Conservation (phyloP, 2,329 filamentous ascomycete species). For the Xylaria multiplex region DNA sequence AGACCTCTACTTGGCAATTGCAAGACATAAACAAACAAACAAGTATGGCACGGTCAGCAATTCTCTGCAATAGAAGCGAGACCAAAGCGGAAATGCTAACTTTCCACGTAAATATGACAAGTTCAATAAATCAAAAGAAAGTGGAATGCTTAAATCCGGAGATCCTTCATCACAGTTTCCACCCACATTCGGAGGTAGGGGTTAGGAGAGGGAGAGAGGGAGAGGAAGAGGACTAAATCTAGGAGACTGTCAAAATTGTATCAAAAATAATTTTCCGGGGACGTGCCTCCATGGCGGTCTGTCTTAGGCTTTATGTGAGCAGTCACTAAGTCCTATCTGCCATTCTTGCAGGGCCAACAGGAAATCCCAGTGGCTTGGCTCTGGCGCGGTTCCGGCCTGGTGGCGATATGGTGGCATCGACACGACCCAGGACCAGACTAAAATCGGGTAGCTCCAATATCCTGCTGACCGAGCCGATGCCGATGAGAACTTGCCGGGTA, state of each 20-base stretch:
- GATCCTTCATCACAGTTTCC: background rate
- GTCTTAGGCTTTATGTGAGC: slow-evolving; percentile 16
- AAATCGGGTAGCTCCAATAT: slow-evolving; percentile 23
- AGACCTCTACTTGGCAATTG: background rate
- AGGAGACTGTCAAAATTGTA: background rate
- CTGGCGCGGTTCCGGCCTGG: slow-evolving; percentile 20
- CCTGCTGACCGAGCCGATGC: slow-evolving; percentile 28
- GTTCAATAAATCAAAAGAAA: background rate
- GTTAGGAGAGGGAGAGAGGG: background rate
- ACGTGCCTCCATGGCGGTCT: slow-evolving; percentile 5
- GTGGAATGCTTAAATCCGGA: background rate
- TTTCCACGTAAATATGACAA: background rate
- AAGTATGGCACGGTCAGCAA: background rate
- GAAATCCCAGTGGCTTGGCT: slow-evolving; percentile 29
- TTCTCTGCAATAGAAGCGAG: background rate
- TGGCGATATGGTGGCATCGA: slow-evolving; percentile 29
- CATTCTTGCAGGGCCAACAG: slow-evolving; percentile 11
- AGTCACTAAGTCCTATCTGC: slow-evolving; percentile 10
- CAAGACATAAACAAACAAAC: slow-evolving; percentile 4
- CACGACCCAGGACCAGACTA: slow-evolving; percentile 15
- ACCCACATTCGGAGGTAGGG: background rate
- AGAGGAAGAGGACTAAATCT: background rate
- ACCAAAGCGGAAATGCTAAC: background rate
- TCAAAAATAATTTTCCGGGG: slow-evolving; percentile 1
- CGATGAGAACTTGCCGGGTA: slow-evolving; percentile 19